A percentile compares a stretch with the other conserved stretches of the same genome.
Conservation (phyloP, 768 basidiomycete species). For the Panaeolus papilionaceus region DNA sequence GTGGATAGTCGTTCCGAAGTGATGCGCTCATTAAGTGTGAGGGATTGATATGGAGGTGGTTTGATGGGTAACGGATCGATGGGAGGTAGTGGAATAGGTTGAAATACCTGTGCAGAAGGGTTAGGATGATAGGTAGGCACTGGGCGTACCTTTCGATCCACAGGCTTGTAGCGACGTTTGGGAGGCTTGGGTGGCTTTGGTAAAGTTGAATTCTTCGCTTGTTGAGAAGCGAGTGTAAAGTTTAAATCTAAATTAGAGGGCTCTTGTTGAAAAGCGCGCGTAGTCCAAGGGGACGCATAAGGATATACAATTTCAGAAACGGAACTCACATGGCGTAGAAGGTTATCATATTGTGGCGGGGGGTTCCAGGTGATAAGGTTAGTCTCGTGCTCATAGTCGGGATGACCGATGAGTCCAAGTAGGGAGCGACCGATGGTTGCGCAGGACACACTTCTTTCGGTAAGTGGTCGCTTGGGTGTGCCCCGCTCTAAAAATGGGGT, state of each 20-base stretch:
- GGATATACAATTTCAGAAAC: too few species aligned
- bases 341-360: too few species aligned
- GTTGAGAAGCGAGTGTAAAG: too few species aligned
- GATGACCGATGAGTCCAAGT: conserved; percentile 15
- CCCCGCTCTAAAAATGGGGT: conserved; percentile 2
- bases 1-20: conserved; percentile 13
- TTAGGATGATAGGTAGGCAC: conserved; percentile 34
- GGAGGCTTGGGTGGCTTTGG: too few species aligned
- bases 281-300: too few species aligned
- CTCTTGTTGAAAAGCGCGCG: too few species aligned
- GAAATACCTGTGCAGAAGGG: conserved; percentile 25
- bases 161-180: conserved; percentile 23
- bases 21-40: conserved; percentile 8
- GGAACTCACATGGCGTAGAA: too few species aligned
- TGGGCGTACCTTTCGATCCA: conserved; percentile 32
- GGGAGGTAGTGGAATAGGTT: conserved; percentile 24
- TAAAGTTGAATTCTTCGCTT: too few species aligned
- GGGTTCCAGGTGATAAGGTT: too few species aligned
- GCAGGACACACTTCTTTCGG: conserved; percentile 12
- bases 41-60: not conserved
- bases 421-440: conserved; percentile 18
- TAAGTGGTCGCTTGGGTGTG: not conserved
- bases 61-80: not conserved
- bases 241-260: too few species aligned
- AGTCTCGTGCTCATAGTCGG: not conserved